These are phyloP conservation scores for Fusarium oligoseptatum DNA, from an alignment of 2,329 filamentous ascomycete species.

Conservation along the genomic window DNA sequence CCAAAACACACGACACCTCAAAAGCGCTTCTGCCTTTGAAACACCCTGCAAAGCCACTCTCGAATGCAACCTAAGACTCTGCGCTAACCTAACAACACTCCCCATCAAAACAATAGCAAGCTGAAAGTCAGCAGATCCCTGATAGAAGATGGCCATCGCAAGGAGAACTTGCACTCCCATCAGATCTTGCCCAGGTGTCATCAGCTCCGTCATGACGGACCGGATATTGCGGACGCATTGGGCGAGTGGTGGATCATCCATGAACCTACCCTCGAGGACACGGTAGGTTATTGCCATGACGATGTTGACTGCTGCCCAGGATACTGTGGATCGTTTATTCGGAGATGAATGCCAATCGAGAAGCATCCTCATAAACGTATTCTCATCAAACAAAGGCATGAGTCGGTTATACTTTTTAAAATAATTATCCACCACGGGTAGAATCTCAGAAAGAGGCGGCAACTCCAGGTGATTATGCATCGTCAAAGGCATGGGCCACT, in stretches of 20 bases:
- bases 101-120: conserved; percentile 50
- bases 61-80: conserved; percentile 51
- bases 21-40: conserved; percentile 19
- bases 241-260: conserved; percentile 35
- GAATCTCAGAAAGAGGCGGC: conserved; percentile 32
- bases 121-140: conserved; percentile 49
- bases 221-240: conserved; percentile 50
- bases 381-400: conserved; percentile 52
- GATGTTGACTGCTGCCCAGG: conserved; percentile 53
- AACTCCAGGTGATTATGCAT: conserved; percentile 22
- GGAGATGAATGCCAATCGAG: conserved; percentile 49
- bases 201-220: conserved; percentile 50
- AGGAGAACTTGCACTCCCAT: conserved; percentile 52
- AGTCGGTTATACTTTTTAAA: conserved; percentile 38
- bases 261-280: conserved; percentile 33
- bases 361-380: conserved; percentile 51
- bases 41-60: conserved; percentile 12
- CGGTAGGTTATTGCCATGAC: conserved; percentile 51
- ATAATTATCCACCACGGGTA: conserved; percentile 38
- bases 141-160: conserved; percentile 51
- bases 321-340: conserved; percentile 27
- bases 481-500: not conserved
- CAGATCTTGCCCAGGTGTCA: conserved; percentile 47
- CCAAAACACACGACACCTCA: conserved; percentile 54
- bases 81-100: conserved; percentile 51